A percentile compares a stretch with the other conserved stretches of the same genome.
Conservation (phyloP, 2,329 filamentous ascomycete species). For the Fusarium tanahbumbuense region DNA sequence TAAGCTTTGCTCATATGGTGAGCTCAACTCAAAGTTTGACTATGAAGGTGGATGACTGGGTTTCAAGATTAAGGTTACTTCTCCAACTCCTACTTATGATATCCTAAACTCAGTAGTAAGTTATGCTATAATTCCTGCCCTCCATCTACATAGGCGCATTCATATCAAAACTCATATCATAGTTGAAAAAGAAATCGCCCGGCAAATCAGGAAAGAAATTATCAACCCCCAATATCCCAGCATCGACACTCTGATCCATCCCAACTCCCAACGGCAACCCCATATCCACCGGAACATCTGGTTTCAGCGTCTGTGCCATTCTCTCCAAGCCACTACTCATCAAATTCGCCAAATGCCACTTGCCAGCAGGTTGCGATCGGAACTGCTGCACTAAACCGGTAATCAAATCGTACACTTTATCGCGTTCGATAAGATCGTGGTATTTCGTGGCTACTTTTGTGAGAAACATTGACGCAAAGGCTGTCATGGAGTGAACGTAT, state of each 20-base stretch:
- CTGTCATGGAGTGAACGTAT: slow-evolving; percentile 65
- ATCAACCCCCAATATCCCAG: slow-evolving; percentile 21
- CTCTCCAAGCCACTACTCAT: slow-evolving; percentile 61
- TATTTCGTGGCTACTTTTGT: slow-evolving; percentile 60
- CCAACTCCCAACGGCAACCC: slow-evolving; percentile 12
- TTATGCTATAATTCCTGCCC: accelerated
- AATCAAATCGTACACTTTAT: slow-evolving; percentile 54
- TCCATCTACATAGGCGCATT: neutral
- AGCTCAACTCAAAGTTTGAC: too few species aligned
- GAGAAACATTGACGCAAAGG: slow-evolving; percentile 64
- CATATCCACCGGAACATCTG: slow-evolving; percentile 24
- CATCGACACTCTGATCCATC: slow-evolving; percentile 21
- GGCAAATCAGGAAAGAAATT: slow-evolving; percentile 40
- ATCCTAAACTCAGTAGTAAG: neutral
- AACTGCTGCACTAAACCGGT: slow-evolving; percentile 56
- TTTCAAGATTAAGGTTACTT: neutral
- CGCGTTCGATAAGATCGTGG: slow-evolving; percentile 55
- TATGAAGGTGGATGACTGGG: too few species aligned
- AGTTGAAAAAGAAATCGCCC: slow-evolving; percentile 45
- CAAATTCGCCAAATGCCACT: slow-evolving; percentile 60
- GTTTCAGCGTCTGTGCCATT: slow-evolving; percentile 46
- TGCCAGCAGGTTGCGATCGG: slow-evolving; percentile 55
- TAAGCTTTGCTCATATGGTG: neutral
- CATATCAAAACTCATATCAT: slow-evolving; percentile 45
- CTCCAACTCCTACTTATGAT: accelerated